Percentiles rank a stretch among this genome's conserved stretches.
Conservation (phyloP, 2,329 filamentous ascomycete genomes). For the Zasmidium citrigriseum region DNA sequence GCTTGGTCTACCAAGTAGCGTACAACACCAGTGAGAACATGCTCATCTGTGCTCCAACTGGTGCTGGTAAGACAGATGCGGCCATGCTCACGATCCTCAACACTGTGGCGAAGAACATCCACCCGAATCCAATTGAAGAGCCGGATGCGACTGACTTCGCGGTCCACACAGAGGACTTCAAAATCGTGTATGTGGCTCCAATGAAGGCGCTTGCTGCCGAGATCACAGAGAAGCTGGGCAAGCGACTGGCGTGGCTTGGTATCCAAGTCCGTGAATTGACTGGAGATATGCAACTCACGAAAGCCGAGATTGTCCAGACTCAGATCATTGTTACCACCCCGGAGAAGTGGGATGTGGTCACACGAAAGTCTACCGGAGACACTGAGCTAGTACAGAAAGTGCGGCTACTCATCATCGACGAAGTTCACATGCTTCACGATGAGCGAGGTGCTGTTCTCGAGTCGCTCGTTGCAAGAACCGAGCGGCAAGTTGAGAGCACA, state of each 20-base stretch:
- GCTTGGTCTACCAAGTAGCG: conserved; percentile 89
- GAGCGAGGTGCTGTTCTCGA: conserved; percentile 95
- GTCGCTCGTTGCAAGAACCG: conserved; percentile 89
- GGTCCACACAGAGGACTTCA: conserved; percentile 86
- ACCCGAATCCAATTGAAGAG: conserved; percentile 76
- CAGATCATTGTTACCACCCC: conserved; percentile 98
- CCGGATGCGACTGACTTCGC: conserved; percentile 74
- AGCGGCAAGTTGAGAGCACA: conserved; percentile 95
- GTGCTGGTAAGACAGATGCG: conserved; percentile 93
- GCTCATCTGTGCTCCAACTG: conserved; percentile 96
- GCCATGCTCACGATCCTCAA: conserved; percentile 96
- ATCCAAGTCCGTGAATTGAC: conserved; percentile 91
- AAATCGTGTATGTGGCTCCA: conserved; percentile 96
- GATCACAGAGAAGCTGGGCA: conserved; percentile 91
- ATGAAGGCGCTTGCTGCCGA: conserved; percentile 99
- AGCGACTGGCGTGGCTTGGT: conserved; percentile 88
- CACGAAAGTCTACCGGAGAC: conserved; percentile 93
- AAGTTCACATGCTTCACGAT: conserved; percentile 99
- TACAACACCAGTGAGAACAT: conserved; percentile 98
- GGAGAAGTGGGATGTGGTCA: conserved; percentile 99
- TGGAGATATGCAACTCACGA: conserved; percentile 98
- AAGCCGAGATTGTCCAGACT: conserved; percentile 90
- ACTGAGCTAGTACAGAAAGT: conserved; percentile 98
- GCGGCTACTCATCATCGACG: conserved; percentile 91
- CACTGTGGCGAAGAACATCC: conserved; percentile 80